Conservation (phyloP, 2,329 filamentous ascomycete genomes). For the Chaetomium globosum region DNA sequence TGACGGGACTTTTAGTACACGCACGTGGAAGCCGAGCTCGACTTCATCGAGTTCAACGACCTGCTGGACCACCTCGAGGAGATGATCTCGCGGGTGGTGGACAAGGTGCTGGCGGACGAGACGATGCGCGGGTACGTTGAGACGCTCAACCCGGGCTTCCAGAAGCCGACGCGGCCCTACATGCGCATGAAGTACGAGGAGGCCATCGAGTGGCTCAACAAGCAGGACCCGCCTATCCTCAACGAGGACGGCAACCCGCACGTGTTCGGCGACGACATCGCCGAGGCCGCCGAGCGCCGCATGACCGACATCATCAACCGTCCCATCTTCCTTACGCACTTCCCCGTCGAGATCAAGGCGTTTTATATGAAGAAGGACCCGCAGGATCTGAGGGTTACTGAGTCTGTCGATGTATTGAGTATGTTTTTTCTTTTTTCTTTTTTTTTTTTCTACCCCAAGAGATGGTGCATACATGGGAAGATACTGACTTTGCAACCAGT, state of each 20-base stretch:
- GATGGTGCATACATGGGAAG: not conserved
- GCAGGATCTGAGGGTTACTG: conserved; percentile 79
- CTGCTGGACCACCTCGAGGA: conserved; percentile 85
- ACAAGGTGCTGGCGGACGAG: conserved; percentile 73
- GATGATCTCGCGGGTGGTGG: conserved; percentile 82
- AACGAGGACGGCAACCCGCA: conserved; percentile 93
- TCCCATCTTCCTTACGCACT: conserved; percentile 95
- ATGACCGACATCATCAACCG: conserved; percentile 98
- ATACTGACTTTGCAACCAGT: conserved; percentile 44
- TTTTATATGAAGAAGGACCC: conserved; percentile 98
- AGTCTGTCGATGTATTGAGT: conserved; percentile 76
- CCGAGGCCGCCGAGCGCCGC: conserved; percentile 90
- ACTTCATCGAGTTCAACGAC: conserved; percentile 92
- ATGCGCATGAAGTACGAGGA: conserved; percentile 93
- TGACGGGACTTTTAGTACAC: conserved; percentile 62
- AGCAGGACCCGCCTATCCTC: conserved; percentile 75
- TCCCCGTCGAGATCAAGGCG: conserved; percentile 95
- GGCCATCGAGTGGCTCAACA: conserved; percentile 89
- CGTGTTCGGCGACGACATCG: conserved; percentile 94
- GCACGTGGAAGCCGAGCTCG: conserved; percentile 92
- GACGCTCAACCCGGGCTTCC: conserved; percentile 88
- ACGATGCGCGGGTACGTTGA: conserved; percentile 73
- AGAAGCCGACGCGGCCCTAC: conserved; percentile 80
- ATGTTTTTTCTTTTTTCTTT: not conserved
- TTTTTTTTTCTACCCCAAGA: not conserved